Evolutionary conservation across 305 asterid genomes (phyloP).

Genomic region (Andrographis paniculata): DNA sequence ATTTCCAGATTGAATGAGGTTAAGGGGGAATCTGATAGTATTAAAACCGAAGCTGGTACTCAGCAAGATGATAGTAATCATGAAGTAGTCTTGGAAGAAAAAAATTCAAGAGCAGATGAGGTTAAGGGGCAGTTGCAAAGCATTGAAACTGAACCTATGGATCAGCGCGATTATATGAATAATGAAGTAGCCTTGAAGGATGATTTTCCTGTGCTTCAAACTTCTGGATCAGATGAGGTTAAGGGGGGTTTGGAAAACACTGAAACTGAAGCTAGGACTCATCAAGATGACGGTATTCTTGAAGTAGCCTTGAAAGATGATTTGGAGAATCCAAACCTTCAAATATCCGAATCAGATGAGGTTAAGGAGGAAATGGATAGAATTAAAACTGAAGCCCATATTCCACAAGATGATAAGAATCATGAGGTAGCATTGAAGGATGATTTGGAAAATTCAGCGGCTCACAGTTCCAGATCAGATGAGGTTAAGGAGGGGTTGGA

Average conservation of each 20-base stretch:
- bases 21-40: too few species aligned
- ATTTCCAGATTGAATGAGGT: slow-evolving; percentile 5
- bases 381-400: slow-evolving; percentile 22
- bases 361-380: too few species aligned
- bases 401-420: slow-evolving; percentile 31
- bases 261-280: background rate
- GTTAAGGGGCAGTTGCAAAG: too few species aligned
- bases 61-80: background rate
- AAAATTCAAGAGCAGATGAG: too few species aligned
- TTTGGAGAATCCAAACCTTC: too few species aligned
- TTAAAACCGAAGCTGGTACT: background rate
- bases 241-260: background rate
- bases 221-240: too few species aligned
- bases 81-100: slow-evolving; percentile 18
- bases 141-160: background rate
- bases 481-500: slow-evolving; percentile 33
- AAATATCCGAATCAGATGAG: too few species aligned
- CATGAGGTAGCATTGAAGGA: slow-evolving; percentile 32
- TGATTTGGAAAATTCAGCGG: slow-evolving; percentile 33
- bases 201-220: too few species aligned
- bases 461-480: slow-evolving; percentile 25
- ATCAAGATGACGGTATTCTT: background rate
- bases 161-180: background rate
- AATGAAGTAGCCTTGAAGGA: slow-evolving; percentile 15
- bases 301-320: slow-evolving; percentile 20